phyloP scores from a whole-genome alignment of 176 grass and related monocot genomes.

The Phoenix roebelenii region DNA sequence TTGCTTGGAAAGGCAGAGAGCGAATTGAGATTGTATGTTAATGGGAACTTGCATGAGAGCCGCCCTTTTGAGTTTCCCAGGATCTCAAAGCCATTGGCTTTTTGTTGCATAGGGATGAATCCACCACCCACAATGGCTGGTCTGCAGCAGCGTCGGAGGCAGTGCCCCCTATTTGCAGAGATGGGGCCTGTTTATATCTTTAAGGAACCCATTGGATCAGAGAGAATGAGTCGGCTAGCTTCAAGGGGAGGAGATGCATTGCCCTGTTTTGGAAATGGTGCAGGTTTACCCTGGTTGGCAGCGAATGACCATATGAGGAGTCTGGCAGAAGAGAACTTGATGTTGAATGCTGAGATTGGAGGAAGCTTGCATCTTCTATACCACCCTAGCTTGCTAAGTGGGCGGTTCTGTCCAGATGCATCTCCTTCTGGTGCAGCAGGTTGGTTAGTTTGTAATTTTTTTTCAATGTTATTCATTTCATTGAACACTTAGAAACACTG shows the following conservation, averaged over 20 bases:
- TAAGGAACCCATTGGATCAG: conserved; percentile 81
- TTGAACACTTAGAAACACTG: neutral
- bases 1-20: conserved; percentile 88
- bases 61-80: conserved; percentile 84
- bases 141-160: conserved; percentile 67
- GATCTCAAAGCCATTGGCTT: conserved; percentile 79
- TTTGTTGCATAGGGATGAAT: conserved; percentile 94
- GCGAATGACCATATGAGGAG: conserved; percentile 49
- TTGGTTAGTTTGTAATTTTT: conserved; percentile 20
- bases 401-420: conserved; percentile 84
- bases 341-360: conserved; percentile 59
- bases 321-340: conserved; percentile 51
- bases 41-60: conserved; percentile 77
- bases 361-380: conserved; percentile 78
- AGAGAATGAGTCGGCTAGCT: conserved; percentile 65
- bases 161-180: conserved; percentile 92
- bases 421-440: conserved; percentile 93
- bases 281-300: conserved; percentile 75
- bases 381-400: conserved; percentile 76
- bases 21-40: conserved; percentile 80
- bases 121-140: conserved; percentile 95
- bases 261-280: conserved; percentile 88
- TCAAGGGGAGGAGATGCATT: conserved; percentile 61
- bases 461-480: neutral
- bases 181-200: conserved; percentile 98